Conservation (phyloP, 352 stramenopile genomes). For the Phytophthora pistaciae region DNA sequence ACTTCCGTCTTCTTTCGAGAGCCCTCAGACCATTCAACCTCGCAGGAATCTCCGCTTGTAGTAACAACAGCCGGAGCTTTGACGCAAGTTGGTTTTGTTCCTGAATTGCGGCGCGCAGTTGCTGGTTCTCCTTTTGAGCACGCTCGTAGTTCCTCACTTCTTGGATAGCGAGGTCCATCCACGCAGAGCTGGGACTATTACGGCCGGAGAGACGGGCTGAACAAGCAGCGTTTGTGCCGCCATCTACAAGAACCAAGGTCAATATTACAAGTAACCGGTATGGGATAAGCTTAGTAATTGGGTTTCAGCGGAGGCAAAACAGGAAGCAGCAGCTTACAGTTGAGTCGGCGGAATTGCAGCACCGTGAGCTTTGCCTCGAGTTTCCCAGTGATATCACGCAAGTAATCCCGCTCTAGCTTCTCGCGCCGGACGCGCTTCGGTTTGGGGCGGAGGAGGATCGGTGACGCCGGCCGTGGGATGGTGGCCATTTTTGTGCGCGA, state of each 20-base stretch:
- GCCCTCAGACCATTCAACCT: too few relatives aligned
- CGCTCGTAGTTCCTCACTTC: not conserved
- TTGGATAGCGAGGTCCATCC: not conserved
- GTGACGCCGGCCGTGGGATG: not conserved
- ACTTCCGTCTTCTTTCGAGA: constrained; percentile 1
- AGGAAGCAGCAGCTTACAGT: not conserved
- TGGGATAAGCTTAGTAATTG: too few relatives aligned
- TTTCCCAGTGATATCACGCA: not conserved
- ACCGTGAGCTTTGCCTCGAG: not conserved
- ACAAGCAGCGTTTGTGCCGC: not conserved
- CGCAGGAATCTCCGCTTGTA: too few relatives aligned
- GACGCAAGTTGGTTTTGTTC: not conserved
- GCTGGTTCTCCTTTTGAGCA: not conserved
- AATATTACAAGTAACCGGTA: not conserved
- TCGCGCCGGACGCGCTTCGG: not conserved
- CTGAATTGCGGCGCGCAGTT: not conserved
- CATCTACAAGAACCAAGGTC: not conserved
- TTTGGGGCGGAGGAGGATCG: not conserved
- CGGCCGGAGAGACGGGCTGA: not conserved
- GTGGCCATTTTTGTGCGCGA: not conserved
- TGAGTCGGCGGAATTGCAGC: not conserved
- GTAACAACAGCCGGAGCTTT: not conserved
- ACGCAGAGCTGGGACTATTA: not conserved
- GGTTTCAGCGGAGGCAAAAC: too few relatives aligned
- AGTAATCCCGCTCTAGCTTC: not conserved